phyloP scores from a whole-genome alignment of 768 basidiomycete species.

The Termitomyces sp. region DNA sequence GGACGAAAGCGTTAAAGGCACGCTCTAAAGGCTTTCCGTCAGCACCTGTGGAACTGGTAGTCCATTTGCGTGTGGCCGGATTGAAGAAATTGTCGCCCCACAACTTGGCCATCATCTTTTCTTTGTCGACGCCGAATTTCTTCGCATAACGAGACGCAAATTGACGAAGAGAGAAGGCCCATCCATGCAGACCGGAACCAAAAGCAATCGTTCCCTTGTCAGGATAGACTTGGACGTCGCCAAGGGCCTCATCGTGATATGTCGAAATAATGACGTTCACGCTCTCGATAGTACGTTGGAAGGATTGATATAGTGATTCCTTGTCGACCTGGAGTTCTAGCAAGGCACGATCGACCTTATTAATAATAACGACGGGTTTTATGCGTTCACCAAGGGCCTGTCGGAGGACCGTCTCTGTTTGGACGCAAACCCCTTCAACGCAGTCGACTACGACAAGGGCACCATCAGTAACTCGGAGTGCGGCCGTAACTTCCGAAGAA shows the following conservation, averaged over 20 bases:
- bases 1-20: conserved; percentile 97
- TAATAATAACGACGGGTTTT: conserved; percentile 99
- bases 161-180: conserved; percentile 98
- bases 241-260: conserved; percentile 89
- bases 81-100: conserved; percentile 99
- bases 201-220: conserved; percentile 98
- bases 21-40: conserved; percentile 94
- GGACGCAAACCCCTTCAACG: conserved; percentile 99
- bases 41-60: conserved; percentile 65
- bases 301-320: conserved; percentile 96
- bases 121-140: conserved; percentile 98
- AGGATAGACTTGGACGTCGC: conserved; percentile 98
- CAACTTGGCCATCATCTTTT: conserved; percentile 95
- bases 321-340: conserved; percentile 97
- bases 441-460: conserved; percentile 99
- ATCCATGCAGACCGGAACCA: conserved; percentile 98
- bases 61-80: conserved; percentile 94
- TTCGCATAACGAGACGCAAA: conserved; percentile 93
- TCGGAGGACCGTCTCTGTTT: conserved; percentile 98
- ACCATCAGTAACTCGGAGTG: conserved; percentile 99
- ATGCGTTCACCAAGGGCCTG: conserved; percentile 97
- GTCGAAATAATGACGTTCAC: conserved; percentile 99
- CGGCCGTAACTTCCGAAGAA: conserved; percentile 99
- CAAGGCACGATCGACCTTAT: conserved; percentile 99
- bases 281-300: conserved; percentile 94